Base-by-base conservation (phyloP, 495 filamentous ascomycete genomes). In the Neurospora sp. region DNA sequence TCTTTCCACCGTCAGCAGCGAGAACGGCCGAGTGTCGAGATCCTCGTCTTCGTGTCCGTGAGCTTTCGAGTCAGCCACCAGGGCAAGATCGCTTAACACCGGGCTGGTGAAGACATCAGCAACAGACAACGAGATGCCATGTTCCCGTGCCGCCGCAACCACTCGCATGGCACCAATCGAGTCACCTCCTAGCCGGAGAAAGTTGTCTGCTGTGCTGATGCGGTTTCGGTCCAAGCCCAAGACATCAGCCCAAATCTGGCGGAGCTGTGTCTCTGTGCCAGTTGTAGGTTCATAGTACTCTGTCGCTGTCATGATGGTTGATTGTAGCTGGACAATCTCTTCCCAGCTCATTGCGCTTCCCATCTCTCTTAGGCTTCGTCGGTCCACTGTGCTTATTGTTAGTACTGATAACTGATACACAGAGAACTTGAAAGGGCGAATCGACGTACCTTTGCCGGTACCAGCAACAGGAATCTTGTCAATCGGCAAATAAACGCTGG, bases 101-200 rank as follows among this genome's bases (percentile, higher is more conserved):
- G 80, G 80, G 16, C 78, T 70, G 16, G 76, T 42, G 70, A 90
- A 89, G 14, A 87, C 78, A 39, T 78, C 77, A 1, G 86, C 85
- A 8, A 91, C 88, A 2, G 86, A 85, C 41, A 92, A 77, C 20
- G 80, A 78, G 31, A 90, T 69, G 1, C 85, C 86, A 27, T 83
- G 81, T 1, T 74, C 75, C 44, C 83, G 87, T 39, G 86, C 85
- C 69, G 84, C 85, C 10, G 88, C 85, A n/a, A 88, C 90, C 68
- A 92, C 81, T 73, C 86, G 88, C 84, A 92, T 91, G 0, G 89
- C 90, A 9, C 86, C 83, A 69, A 92, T 89, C 1, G 89, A 91
- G 73, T 92, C 90, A 68, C 90, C 90, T 20, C 90, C 90, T 7
- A 91, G 79, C 22, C 77, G 82, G 40, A 91, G 78, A 76, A 92